These are phyloP conservation scores for Schizonepeta tenuifolia DNA, from an alignment of 257 asterid species.

Conservation along the genomic window DNA sequence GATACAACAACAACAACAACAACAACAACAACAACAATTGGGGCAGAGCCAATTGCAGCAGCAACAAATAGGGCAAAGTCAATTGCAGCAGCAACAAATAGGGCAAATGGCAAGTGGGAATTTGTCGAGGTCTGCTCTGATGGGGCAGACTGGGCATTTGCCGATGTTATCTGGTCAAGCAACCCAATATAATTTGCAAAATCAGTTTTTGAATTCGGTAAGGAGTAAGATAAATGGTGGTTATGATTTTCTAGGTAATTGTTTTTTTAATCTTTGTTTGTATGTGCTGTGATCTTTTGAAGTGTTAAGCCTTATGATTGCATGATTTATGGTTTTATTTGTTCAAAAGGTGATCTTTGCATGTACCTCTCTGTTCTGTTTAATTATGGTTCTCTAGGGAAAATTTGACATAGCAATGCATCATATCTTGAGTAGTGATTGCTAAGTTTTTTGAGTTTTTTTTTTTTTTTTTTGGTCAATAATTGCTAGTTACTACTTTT, in stretches of 20 bases:
- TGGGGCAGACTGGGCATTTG: conserved; percentile 84
- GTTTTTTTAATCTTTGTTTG: conserved; percentile 13
- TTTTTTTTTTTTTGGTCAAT: not conserved
- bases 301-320: conserved; percentile 2
- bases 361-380: not conserved
- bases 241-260: conserved; percentile 13
- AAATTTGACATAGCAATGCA: not conserved
- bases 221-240: conserved; percentile 14
- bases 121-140: conserved; percentile 64
- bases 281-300: not conserved
- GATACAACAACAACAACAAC: conserved; percentile 36
- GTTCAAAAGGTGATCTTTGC: conserved; percentile 24
- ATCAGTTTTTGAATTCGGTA: conserved; percentile 82
- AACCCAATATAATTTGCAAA: conserved; percentile 75
- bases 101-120: conserved; percentile 66
- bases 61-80: conserved; percentile 25
- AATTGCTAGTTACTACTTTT: conserved; percentile 5
- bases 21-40: conserved; percentile 39
- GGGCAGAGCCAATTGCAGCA: conserved; percentile 36
- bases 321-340: conserved; percentile 6
- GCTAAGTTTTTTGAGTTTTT: not conserved
- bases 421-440: conserved; percentile 12
- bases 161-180: conserved; percentile 82
- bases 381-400: conserved; percentile 7
- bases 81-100: conserved; percentile 45